These are phyloP conservation scores for Tricholoma furcatifolium DNA, from an alignment of 768 basidiomycete species.

Conservation along the genomic window DNA sequence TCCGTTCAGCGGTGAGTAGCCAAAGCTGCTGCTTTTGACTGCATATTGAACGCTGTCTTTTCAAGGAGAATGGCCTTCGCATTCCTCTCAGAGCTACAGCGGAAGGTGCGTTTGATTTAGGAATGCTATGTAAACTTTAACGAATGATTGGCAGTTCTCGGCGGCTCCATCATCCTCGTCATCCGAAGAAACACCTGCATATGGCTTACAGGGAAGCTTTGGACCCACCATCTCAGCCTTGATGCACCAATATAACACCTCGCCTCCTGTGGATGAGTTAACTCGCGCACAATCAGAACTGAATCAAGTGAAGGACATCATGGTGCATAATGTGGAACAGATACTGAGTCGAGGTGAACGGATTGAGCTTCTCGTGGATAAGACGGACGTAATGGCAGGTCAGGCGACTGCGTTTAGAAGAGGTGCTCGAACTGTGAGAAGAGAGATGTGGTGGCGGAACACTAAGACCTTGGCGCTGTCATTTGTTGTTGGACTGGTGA, in stretches of 20 bases:
- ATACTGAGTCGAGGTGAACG: conserved; percentile 93
- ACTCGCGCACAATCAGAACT: conserved; percentile 87
- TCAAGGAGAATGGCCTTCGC: conserved; percentile 88
- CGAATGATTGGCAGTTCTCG: conserved; percentile 44
- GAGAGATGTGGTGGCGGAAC: conserved; percentile 92
- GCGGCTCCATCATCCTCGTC: conserved; percentile 66
- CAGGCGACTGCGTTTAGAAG: conserved; percentile 93
- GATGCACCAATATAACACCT: conserved; percentile 86
- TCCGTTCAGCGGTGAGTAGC: conserved; percentile 74
- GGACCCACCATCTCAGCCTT: conserved; percentile 68
- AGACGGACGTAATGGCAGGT: conserved; percentile 93
- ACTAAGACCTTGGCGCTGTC: conserved; percentile 66
- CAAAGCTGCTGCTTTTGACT: not conserved
- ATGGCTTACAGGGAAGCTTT: conserved; percentile 71
- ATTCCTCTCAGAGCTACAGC: conserved; percentile 85
- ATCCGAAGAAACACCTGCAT: conserved; percentile 50
- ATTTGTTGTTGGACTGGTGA: conserved; percentile 68
- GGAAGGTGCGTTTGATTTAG: conserved; percentile 47
- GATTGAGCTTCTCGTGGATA: conserved; percentile 94
- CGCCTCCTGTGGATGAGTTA: conserved; percentile 86
- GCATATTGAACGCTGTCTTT: not conserved
- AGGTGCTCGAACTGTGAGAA: conserved; percentile 78
- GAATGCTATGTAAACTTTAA: conserved; percentile 3
- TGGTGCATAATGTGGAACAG: conserved; percentile 98
- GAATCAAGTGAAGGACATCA: conserved; percentile 91